Conservation (phyloP, 2,329 filamentous ascomycete genomes). For the Penicillium sp. region DNA sequence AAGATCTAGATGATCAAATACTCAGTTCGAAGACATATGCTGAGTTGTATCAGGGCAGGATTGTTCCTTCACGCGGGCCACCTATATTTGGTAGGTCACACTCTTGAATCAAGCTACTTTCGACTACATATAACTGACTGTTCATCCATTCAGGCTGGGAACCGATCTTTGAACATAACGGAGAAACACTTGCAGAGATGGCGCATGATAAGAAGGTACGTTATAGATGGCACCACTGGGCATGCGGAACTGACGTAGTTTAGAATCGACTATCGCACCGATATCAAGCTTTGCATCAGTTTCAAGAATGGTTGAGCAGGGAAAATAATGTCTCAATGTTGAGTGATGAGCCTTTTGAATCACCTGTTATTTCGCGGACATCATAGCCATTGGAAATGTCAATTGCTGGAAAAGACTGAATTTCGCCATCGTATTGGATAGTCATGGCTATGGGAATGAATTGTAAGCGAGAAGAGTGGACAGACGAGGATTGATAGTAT, state of each 20-base stretch:
- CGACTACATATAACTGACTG: slow-evolving; percentile 2
- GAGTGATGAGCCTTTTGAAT: too few species aligned
- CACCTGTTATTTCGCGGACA: too few species aligned
- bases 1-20: background rate
- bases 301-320: slow-evolving; percentile 12
- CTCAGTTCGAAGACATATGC: too few species aligned
- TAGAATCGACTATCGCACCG: slow-evolving; percentile 17
- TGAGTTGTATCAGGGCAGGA: slow-evolving; percentile 54
- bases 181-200: slow-evolving; percentile 86
- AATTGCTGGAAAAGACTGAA: too few species aligned
- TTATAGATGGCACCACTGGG: background rate
- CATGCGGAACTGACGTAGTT: slow-evolving; percentile 2
- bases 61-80: slow-evolving; percentile 70
- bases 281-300: slow-evolving; percentile 12
- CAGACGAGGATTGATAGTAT: too few species aligned
- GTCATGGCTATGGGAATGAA: too few species aligned
- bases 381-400: too few species aligned
- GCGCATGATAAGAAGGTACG: slow-evolving; percentile 55
- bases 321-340: slow-evolving; percentile 3
- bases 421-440: too few species aligned
- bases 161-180: slow-evolving; percentile 79
- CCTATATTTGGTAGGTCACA: slow-evolving; percentile 67
- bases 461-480: too few species aligned
- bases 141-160: slow-evolving; percentile 64
- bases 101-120: background rate